A percentile compares a stretch with the other conserved stretches of the same genome.
These are phyloP conservation scores for Volutella citrinella DNA, from an alignment of 2,329 filamentous ascomycete genomes.

Conservation along the genomic window DNA sequence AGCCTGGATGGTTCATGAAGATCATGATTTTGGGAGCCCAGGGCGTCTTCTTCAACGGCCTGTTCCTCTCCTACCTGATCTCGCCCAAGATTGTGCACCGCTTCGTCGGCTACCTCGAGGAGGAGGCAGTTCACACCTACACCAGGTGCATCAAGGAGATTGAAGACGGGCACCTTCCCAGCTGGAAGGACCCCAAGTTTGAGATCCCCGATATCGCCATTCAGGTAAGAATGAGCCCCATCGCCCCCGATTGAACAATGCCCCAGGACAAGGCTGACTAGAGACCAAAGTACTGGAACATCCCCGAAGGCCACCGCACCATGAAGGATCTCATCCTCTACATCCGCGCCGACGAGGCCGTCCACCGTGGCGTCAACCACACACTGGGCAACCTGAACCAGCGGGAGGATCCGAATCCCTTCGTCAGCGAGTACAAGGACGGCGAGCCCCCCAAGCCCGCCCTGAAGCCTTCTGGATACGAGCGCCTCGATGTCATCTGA, in stretches of 20 bases:
- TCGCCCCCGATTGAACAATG: not conserved
- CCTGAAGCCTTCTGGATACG: slow-evolving; percentile 70
- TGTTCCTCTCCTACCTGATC: slow-evolving; percentile 86
- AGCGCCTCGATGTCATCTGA: slow-evolving; percentile 75
- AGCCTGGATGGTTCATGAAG: slow-evolving; percentile 78
- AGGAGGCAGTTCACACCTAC: slow-evolving; percentile 96
- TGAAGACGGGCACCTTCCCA: slow-evolving; percentile 77
- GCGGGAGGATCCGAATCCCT: slow-evolving; percentile 86
- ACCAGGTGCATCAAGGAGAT: slow-evolving; percentile 85
- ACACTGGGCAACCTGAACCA: slow-evolving; percentile 87
- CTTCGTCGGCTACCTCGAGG: slow-evolving; percentile 95
- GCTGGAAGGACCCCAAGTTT: slow-evolving; percentile 70
- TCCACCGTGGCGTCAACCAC: slow-evolving; percentile 93
- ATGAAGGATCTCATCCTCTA: slow-evolving; percentile 89
- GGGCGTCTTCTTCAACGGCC: slow-evolving; percentile 92
- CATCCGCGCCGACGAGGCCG: slow-evolving; percentile 84
- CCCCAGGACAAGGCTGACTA: slow-evolving; percentile 6
- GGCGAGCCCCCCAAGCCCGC: slow-evolving; percentile 63
- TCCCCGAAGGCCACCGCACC: slow-evolving; percentile 76
- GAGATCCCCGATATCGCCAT: slow-evolving; percentile 84
- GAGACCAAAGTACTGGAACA: slow-evolving; percentile 73
- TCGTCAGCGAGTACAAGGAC: slow-evolving; percentile 78
- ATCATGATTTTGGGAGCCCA: slow-evolving; percentile 88
- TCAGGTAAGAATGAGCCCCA: slow-evolving; percentile 44
- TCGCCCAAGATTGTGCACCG: slow-evolving; percentile 87